Conservation (phyloP, 495 filamentous ascomycete genomes). For the Podospora pseudocomata region DNA sequence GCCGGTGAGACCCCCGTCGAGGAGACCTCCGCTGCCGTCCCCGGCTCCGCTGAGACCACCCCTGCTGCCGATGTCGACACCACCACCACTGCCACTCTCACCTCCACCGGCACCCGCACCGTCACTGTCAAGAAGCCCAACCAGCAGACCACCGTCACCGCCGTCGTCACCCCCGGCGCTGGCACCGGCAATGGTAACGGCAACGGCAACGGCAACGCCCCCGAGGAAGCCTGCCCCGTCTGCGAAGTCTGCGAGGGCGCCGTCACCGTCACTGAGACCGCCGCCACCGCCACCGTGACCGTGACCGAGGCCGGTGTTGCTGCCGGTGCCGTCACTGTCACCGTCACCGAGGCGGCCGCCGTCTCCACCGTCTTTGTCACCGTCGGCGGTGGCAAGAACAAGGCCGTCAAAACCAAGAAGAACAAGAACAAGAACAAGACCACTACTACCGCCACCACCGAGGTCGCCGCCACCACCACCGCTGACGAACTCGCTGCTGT, state of each 20-base stretch:
- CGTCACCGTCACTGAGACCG: conserved; percentile 13
- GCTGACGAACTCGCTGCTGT: conserved; percentile 10
- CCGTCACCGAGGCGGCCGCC: conserved; percentile 34
- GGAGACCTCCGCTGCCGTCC: conserved; percentile 10
- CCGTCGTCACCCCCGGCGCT: conserved; percentile 21
- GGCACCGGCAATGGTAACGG: conserved; percentile 28
- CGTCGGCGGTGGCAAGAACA: conserved; percentile 8
- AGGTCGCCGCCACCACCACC: not conserved
- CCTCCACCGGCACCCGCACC: conserved; percentile 41
- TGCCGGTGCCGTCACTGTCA: conserved; percentile 36
- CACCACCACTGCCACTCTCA: conserved; percentile 35
- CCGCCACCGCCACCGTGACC: conserved; percentile 15
- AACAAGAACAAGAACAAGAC: conserved; percentile 10
- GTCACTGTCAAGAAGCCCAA: conserved; percentile 33
- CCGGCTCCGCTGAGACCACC: not conserved
- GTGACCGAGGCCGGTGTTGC: conserved; percentile 13
- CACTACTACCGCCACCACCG: conserved; percentile 18
- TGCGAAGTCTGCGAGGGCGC: conserved; percentile 2
- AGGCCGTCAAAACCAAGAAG: conserved; percentile 11
- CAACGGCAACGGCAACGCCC: conserved; percentile 14
- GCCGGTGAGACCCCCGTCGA: conserved; percentile 13
- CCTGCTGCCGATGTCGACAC: conserved; percentile 24
- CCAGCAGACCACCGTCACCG: conserved; percentile 17
- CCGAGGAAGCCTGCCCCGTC: not conserved
- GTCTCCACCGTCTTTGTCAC: conserved; percentile 38